These are phyloP conservation scores for Somion occarium DNA, from an alignment of 1,284 basidiomycete species.

Conservation along the genomic window DNA sequence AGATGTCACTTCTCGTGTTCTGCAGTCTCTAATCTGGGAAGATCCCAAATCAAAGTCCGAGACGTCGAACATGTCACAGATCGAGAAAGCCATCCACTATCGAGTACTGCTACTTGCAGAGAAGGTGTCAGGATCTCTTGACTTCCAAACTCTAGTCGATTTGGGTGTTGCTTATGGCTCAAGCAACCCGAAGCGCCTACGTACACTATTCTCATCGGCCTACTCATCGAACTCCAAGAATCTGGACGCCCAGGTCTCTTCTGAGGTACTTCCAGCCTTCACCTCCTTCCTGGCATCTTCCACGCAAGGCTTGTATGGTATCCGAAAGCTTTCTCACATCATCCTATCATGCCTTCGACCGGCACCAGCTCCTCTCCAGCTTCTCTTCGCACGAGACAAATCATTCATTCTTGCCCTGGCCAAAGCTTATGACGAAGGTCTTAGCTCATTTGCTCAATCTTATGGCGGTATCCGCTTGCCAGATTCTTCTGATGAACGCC, in stretches of 20 bases:
- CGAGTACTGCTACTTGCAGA: conserved; percentile 54
- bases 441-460: conserved; percentile 46
- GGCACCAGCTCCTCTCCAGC: conserved; percentile 42
- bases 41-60: conserved; percentile 7
- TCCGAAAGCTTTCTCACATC: conserved; percentile 59
- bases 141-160: conserved; percentile 54
- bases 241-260: conserved; percentile 27
- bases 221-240: conserved; percentile 29
- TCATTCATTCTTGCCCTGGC: conserved; percentile 55
- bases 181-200: conserved; percentile 39
- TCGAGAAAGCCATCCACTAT: conserved; percentile 44
- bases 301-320: conserved; percentile 51
- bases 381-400: conserved; percentile 45
- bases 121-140: conserved; percentile 41
- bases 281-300: conserved; percentile 39
- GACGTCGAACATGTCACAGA: conserved; percentile 22
- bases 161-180: conserved; percentile 52
- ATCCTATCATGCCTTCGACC: conserved; percentile 50
- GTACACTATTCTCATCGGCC: conserved; percentile 38
- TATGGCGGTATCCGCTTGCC: conserved; percentile 52
- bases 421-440: conserved; percentile 51
- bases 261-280: conserved; percentile 53
- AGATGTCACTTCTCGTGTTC: conserved; percentile 44
- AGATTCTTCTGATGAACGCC: conserved; percentile 21
- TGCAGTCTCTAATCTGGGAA: conserved; percentile 58